Percentiles rank a stretch among this genome's conserved stretches.
Conservation (phyloP, 306 rosid species). For the Prunus persica region DNA sequence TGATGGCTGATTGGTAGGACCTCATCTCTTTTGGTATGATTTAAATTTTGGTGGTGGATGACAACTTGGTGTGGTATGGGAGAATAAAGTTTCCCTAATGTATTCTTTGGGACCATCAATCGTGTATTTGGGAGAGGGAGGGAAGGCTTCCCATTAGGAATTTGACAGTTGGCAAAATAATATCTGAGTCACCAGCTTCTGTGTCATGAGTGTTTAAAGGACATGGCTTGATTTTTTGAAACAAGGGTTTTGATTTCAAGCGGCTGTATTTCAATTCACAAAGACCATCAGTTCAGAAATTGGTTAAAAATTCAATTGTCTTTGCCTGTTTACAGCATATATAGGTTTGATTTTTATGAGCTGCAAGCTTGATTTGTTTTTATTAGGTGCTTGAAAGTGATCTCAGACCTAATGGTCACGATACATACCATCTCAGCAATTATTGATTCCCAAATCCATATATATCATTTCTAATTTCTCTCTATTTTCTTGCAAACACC, state of each 20-base stretch:
- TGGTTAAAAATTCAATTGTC: neutral
- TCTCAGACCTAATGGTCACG: neutral
- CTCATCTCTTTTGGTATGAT: conserved; percentile 20
- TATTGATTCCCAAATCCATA: neutral
- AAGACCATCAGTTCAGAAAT: neutral
- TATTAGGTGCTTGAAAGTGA: conserved; percentile 10
- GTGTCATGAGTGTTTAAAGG: neutral
- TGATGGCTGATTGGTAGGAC: conserved; percentile 29
- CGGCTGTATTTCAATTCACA: neutral
- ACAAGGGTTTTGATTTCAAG: neutral
- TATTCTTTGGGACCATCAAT: conserved; percentile 55
- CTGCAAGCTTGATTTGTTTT: neutral
- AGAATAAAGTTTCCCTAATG: conserved; percentile 52
- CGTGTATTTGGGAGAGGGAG: conserved; percentile 21
- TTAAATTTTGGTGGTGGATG: conserved; percentile 56
- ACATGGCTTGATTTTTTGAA: neutral
- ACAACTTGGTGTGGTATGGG: conserved; percentile 52
- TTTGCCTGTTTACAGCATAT: neutral
- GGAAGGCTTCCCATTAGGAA: conserved; percentile 10
- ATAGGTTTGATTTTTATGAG: neutral
- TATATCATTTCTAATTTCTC: neutral
- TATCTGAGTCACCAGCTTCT: conserved; percentile 9
- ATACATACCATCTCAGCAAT: neutral
- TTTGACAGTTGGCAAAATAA: conserved; percentile 26
- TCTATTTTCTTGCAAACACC: neutral